Evolutionary conservation across 2,329 filamentous ascomycete species (phyloP), one percentile per base, ranked within the genome.

Genomic region (Clonostachys sp.): DNA sequence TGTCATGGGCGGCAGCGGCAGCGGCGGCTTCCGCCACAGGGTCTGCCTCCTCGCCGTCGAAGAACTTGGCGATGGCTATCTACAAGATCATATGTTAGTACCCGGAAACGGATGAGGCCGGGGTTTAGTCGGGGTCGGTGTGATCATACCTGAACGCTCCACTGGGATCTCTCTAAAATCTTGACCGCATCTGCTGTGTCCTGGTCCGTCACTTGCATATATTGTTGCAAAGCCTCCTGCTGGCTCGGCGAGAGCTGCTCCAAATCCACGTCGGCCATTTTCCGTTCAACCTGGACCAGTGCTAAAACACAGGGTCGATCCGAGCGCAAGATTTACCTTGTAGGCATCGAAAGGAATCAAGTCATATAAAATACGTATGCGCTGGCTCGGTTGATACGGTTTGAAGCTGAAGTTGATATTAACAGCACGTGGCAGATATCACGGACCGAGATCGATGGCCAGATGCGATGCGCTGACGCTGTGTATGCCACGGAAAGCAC

Each of bases 51-150:
- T 97, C 94, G 56, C 94, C 94, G 60, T 99, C 94, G 64, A 96
- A 99, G 80, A 97, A 97, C 62, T 95, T 95, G 54, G 94, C 83
- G 53, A 99, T 92, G 49, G 94, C 92, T 58, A 97, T 96, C 86
- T 96, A 48, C 13, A 12, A 39, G 36, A 39, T 42, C 13, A n/a
- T 39, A 8, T 39, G 36, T 39, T 12, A 39, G 36, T 39, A 8
- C 41, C 14, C 13, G 20, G 20, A 20, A 42, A 8, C 7, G n/a
- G 13, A 17, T 16, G 17, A 24, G 16, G 16, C 16, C 16, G 6
- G 41, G 14, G 41, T 8, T 14, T 24, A 7, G 41, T 12, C n/a
- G 42, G 10, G 42, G 16, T 20, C 34, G 12, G 13, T 18, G 17
- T 42, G 12, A 14, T 50, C 68, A 36, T 66, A 91, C 89, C 74